Percentiles rank a stretch among this genome's conserved stretches.
Conservation (phyloP, 1,284 basidiomycete genomes). For the Cystobasidium slooffiae region DNA sequence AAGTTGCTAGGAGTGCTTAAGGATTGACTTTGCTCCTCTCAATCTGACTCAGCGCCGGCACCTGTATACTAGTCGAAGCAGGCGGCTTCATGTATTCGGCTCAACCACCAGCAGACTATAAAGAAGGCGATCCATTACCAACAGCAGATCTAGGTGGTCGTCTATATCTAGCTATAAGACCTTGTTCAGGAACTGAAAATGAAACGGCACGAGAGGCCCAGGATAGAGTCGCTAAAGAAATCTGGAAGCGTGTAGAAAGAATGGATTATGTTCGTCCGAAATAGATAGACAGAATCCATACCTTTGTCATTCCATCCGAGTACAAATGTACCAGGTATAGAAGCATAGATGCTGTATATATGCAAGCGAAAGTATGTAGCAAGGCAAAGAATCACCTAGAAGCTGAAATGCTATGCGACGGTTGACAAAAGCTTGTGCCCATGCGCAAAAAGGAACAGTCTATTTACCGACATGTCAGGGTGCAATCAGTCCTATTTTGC, state of each 20-base stretch:
- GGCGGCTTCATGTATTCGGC: constrained; percentile 54
- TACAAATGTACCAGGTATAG: not conserved
- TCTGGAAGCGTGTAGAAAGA: constrained; percentile 50
- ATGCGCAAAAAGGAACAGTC: too few species aligned
- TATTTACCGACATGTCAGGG: too few species aligned
- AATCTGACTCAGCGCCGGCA: constrained; percentile 48
- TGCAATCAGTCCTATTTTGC: too few species aligned
- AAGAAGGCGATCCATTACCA: constrained; percentile 43
- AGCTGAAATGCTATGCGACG: too few species aligned
- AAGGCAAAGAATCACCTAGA: too few species aligned
- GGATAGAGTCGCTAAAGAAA: constrained; percentile 50
- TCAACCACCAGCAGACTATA: constrained; percentile 45
- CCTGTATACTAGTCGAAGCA: constrained; percentile 51
- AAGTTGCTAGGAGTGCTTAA: not conserved
- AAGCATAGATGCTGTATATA: not conserved
- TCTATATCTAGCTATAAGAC: constrained; percentile 53
- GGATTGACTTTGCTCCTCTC: not conserved
- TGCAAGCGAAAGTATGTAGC: not conserved
- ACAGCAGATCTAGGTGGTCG: constrained; percentile 52
- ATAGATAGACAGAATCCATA: not conserved
- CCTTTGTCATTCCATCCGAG: not conserved
- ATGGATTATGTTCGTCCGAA: constrained; percentile 52
- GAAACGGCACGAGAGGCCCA: constrained; percentile 51
- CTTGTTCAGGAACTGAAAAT: constrained; percentile 46
- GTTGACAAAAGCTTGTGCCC: too few species aligned